Evolutionary conservation across 495 filamentous ascomycete genomes (phyloP).

Genomic region (Lasiosphaeria hispida): DNA sequence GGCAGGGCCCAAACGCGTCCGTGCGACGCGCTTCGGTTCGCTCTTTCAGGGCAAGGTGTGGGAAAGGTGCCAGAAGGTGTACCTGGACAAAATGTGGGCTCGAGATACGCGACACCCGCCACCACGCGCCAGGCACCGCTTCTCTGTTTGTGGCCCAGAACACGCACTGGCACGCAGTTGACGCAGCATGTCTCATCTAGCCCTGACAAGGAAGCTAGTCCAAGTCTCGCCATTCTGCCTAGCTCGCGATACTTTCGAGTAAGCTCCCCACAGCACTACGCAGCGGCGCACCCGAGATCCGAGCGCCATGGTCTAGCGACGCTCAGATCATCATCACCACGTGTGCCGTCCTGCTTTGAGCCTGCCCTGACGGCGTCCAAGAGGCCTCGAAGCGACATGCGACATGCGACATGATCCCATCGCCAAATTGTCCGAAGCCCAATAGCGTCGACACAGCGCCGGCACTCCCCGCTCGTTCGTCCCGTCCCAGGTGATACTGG

Average conservation of each 20-base stretch:
- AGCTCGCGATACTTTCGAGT: background rate
- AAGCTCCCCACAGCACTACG: background rate
- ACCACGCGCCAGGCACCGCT: too few relatives aligned
- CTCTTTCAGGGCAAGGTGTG: background rate
- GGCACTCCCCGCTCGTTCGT: background rate
- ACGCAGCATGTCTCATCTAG: too few relatives aligned
- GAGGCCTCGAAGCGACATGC: background rate
- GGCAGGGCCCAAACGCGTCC: background rate
- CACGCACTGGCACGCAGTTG: too few relatives aligned
- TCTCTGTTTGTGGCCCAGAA: too few relatives aligned
- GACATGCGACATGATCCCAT: too few relatives aligned
- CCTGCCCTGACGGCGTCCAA: conserved; percentile 1
- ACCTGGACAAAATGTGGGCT: too few relatives aligned
- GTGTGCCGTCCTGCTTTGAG: conserved; percentile 1
- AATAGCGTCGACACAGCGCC: background rate
- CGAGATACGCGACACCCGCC: too few relatives aligned
- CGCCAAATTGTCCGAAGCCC: too few relatives aligned
- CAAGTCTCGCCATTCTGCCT: too few relatives aligned
- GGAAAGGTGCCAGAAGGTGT: too few relatives aligned
- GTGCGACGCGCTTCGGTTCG: background rate
- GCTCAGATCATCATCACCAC: background rate
- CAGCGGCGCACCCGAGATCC: conserved; percentile 3
- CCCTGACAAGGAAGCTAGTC: too few relatives aligned
- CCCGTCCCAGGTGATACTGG: background rate
- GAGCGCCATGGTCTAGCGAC: conserved; percentile 8